These are phyloP conservation scores for Hygrocybe punicea DNA, from an alignment of 768 basidiomycete genomes.

Conservation along the genomic window DNA sequence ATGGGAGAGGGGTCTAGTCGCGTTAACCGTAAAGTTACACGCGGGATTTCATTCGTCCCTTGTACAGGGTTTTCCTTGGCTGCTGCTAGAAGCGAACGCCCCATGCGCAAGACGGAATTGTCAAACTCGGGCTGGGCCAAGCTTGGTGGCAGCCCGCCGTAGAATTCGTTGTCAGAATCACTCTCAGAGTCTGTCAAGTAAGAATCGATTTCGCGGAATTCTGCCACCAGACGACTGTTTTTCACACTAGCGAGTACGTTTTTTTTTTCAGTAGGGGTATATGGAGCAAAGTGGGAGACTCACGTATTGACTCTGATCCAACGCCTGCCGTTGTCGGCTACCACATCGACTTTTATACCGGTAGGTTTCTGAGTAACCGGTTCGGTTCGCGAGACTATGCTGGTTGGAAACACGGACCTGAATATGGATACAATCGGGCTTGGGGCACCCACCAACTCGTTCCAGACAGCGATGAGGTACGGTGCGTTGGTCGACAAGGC, in stretches of 20 bases:
- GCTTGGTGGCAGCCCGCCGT: conserved; percentile 28
- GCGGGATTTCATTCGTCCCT: conserved; percentile 38
- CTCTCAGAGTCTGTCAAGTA: conserved; percentile 61
- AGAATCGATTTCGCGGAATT: conserved; percentile 83
- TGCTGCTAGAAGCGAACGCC: conserved; percentile 60
- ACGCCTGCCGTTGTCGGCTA: conserved; percentile 65
- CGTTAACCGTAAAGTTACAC: conserved; percentile 63
- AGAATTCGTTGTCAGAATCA: conserved; percentile 47
- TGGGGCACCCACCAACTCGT: conserved; percentile 63
- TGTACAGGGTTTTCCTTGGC: conserved; percentile 55
- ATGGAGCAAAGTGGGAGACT: conserved; percentile 28
- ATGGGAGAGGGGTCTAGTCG: conserved; percentile 49
- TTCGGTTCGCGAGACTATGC: conserved; percentile 11
- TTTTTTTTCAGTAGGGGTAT: background rate
- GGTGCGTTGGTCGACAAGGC: conserved; percentile 73
- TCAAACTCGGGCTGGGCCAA: conserved; percentile 55
- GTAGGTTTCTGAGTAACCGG: too few species aligned
- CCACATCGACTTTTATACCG: conserved; percentile 73
- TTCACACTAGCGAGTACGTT: conserved; percentile 51
- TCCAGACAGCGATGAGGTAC: conserved; percentile 79
- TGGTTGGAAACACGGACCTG: conserved; percentile 42
- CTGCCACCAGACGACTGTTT: conserved; percentile 69
- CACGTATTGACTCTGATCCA: conserved; percentile 92
- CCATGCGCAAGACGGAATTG: conserved; percentile 73
- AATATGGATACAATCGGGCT: conserved; percentile 57